These are phyloP conservation scores for Phytopythium cucurbitacearum DNA, from an alignment of 352 stramenopile species.

Conservation along the genomic window DNA sequence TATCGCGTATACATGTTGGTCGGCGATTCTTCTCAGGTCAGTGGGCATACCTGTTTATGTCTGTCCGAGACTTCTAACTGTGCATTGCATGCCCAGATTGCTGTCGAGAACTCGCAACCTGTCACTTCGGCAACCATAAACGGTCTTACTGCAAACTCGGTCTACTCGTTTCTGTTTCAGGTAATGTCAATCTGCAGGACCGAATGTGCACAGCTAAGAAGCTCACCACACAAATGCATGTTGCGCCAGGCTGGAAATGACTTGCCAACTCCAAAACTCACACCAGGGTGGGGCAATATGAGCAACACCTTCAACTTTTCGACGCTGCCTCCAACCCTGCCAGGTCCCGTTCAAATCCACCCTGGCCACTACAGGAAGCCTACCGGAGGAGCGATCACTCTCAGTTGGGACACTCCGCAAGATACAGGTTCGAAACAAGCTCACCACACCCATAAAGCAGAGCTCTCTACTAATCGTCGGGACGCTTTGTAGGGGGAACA, in stretches of 20 bases:
- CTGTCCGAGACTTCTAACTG: neutral
- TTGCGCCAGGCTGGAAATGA: constrained; percentile 36
- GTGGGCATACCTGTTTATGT: neutral
- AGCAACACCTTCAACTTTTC: constrained; percentile 25
- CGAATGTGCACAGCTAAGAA: too few species aligned
- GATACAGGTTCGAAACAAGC: constrained; percentile 31
- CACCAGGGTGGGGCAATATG: constrained; percentile 40
- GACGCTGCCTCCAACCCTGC: constrained; percentile 24
- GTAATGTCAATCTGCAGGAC: constrained; percentile 13
- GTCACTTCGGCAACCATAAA: constrained; percentile 14
- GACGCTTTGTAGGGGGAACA: constrained; percentile 20
- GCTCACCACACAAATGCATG: too few species aligned
- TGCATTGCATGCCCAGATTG: constrained; percentile 11
- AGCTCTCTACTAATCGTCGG: neutral
- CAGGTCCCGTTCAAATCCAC: constrained; percentile 25
- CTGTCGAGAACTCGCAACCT: constrained; percentile 9
- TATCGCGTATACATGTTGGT: constrained; percentile 44
- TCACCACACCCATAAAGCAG: neutral
- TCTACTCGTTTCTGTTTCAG: constrained; percentile 48
- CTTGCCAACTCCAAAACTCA: constrained; percentile 18
- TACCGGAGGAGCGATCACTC: constrained; percentile 51
- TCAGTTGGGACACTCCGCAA: constrained; percentile 38
- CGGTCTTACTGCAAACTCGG: constrained; percentile 21
- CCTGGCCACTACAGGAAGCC: constrained; percentile 9
- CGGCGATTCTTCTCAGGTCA: constrained; percentile 8